Evolutionary conservation across 75 land plant genomes (phyloP).

Genomic region (Gnetum montanum): DNA sequence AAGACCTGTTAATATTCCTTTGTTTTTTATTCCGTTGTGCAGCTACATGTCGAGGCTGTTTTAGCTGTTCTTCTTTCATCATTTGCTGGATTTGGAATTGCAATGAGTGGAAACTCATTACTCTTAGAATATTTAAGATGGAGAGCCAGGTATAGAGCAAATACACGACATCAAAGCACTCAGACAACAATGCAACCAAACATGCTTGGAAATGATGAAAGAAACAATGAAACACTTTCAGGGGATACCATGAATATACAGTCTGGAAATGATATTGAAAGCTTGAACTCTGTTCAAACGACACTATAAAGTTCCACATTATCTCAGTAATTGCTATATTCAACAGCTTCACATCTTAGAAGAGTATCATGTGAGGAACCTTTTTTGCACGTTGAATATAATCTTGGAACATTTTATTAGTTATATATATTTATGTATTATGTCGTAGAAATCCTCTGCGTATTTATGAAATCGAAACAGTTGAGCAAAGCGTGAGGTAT

Average conservation of each 20-base stretch:
- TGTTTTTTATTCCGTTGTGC: conserved; percentile 7
- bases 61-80: conserved; percentile 68
- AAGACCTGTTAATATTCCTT: too few relatives aligned
- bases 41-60: conserved; percentile 68
- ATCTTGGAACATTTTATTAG: too few relatives aligned
- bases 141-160: conserved; percentile 2
- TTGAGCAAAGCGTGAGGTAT: too few relatives aligned
- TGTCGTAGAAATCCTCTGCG: too few relatives aligned
- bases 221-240: not conserved
- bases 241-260: not conserved
- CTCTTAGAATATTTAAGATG: conserved; percentile 49
- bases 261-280: conserved; percentile 4
- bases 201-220: not conserved
- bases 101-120: conserved; percentile 56
- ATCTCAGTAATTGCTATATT: too few relatives aligned
- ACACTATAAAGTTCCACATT: not conserved
- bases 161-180: not conserved
- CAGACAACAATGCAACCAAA: not conserved
- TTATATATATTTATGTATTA: too few relatives aligned
- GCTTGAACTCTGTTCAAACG: not conserved
- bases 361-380: too few relatives aligned
- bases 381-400: too few relatives aligned
- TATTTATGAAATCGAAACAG: too few relatives aligned
- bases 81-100: conserved; percentile 80
- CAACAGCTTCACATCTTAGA: too few relatives aligned